Evolutionary conservation across 768 basidiomycete genomes (phyloP).

Genomic region (Collybiopsis luxurians): DNA sequence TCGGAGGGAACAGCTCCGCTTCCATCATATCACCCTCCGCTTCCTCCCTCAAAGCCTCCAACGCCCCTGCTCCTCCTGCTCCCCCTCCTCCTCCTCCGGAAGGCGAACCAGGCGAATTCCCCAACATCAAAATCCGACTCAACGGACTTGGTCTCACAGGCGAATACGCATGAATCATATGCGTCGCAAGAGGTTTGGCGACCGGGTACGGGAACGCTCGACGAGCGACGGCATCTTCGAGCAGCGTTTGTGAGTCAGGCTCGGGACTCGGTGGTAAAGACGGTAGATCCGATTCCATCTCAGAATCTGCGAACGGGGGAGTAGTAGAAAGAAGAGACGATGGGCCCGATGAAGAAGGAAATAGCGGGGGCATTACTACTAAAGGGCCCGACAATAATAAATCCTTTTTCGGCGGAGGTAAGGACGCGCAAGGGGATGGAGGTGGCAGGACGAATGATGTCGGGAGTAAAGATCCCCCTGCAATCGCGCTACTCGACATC

Average conservation of each 20-base stretch:
- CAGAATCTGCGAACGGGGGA: too few relatives aligned
- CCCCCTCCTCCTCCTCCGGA: not conserved
- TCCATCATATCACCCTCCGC: conserved; percentile 22
- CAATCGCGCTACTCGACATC: conserved; percentile 7
- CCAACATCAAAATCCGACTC: conserved; percentile 74
- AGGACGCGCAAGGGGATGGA: conserved; percentile 62
- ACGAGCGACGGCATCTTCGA: conserved; percentile 19
- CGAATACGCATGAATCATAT: conserved; percentile 80
- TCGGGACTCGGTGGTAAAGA: not conserved
- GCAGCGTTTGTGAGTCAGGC: conserved; percentile 28
- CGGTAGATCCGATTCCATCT: too few relatives aligned
- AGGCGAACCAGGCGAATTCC: conserved; percentile 44
- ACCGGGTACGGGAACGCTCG: conserved; percentile 57
- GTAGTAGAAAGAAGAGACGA: too few relatives aligned
- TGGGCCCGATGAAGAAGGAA: conserved; percentile 2
- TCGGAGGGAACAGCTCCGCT: conserved; percentile 19
- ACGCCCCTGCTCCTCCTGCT: not conserved
- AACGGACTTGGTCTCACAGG: conserved; percentile 79
- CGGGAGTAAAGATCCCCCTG: conserved; percentile 54
- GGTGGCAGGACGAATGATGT: conserved; percentile 78
- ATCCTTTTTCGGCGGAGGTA: conserved; percentile 51
- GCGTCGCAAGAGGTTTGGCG: conserved; percentile 66
- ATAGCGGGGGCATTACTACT: conserved; percentile 7
- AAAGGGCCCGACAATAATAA: conserved; percentile 22
- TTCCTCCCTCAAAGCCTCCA: not conserved